These are phyloP conservation scores for Malus sylvestris DNA, from an alignment of 306 rosid genomes.

Conservation along the genomic window DNA sequence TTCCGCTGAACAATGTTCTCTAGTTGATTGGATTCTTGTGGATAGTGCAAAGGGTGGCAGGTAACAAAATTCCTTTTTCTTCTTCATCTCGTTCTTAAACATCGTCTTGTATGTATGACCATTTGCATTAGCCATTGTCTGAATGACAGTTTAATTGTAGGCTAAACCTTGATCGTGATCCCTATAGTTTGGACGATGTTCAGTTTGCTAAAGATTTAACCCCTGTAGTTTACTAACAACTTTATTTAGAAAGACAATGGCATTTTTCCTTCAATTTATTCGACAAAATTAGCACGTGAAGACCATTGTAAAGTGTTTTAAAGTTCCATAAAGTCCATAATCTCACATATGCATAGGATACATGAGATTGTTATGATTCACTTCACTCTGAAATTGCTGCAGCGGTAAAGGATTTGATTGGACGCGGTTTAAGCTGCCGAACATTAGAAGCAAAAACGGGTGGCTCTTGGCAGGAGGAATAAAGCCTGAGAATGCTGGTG, in stretches of 20 bases:
- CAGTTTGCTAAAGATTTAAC: no score
- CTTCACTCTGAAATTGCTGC: conserved; percentile 12
- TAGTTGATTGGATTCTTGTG: conserved; percentile 79
- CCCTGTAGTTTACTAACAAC: no score
- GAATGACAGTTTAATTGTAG: neutral
- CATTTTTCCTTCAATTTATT: no score
- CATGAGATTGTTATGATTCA: conserved; percentile 6
- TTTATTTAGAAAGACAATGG: no score
- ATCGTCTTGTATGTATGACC: neutral
- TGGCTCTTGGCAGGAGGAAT: conserved; percentile 97
- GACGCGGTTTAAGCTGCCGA: conserved; percentile 62
- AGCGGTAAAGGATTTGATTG: conserved; percentile 80
- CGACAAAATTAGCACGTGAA: no score
- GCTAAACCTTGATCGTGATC: no score
- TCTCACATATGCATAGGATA: neutral
- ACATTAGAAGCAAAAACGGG: conserved; percentile 69
- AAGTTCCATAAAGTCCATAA: no score
- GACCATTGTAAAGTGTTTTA: no score
- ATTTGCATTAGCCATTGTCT: neutral
- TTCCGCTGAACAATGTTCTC: conserved; percentile 52
- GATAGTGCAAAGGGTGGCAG: conserved; percentile 87
- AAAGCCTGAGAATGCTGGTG: conserved; percentile 56
- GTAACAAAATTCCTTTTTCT: conserved; percentile 28
- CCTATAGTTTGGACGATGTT: no score
- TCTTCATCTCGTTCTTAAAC: neutral